Percentiles rank a stretch among this genome's conserved stretches.
Conservation (phyloP, 345 rosid genomes). For the Pistacia integerrima region DNA sequence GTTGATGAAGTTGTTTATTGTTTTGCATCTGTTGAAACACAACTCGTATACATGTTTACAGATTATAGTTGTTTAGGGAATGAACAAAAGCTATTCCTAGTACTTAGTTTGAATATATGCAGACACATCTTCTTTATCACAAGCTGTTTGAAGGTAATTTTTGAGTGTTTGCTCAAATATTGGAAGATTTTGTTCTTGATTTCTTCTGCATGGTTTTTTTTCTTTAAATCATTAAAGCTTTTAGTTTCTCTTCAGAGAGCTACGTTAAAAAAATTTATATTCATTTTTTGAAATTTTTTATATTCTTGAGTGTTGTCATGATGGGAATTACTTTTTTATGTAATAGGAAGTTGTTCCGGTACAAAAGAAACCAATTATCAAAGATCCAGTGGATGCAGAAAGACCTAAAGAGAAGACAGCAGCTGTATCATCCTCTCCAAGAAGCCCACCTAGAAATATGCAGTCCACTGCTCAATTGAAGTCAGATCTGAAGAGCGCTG, state of each 20-base stretch:
- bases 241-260: not conserved
- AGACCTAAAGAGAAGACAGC: slow-evolving; percentile 61
- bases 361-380: slow-evolving; percentile 39
- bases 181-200: not conserved
- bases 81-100: not conserved
- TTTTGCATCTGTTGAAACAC: not conserved
- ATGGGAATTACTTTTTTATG: slow-evolving; percentile 9
- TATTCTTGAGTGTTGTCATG: not conserved
- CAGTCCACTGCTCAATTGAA: slow-evolving; percentile 41
- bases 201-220: not conserved
- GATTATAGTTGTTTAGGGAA: not conserved
- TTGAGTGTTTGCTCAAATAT: not conserved
- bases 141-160: not conserved
- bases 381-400: slow-evolving; percentile 52
- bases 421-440: slow-evolving; percentile 54
- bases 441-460: slow-evolving; percentile 43
- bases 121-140: not conserved
- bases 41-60: not conserved
- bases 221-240: not conserved
- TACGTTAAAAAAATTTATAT: not conserved
- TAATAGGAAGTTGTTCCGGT: slow-evolving; percentile 35
- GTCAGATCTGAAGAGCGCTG: slow-evolving; percentile 44
- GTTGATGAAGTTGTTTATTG: not conserved
- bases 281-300: not conserved
- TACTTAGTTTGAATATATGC: not conserved